A percentile compares a stretch with the other conserved stretches of the same genome.
These are phyloP conservation scores for Phytophthora pisi DNA, from an alignment of 352 stramenopile species.

Conservation along the genomic window DNA sequence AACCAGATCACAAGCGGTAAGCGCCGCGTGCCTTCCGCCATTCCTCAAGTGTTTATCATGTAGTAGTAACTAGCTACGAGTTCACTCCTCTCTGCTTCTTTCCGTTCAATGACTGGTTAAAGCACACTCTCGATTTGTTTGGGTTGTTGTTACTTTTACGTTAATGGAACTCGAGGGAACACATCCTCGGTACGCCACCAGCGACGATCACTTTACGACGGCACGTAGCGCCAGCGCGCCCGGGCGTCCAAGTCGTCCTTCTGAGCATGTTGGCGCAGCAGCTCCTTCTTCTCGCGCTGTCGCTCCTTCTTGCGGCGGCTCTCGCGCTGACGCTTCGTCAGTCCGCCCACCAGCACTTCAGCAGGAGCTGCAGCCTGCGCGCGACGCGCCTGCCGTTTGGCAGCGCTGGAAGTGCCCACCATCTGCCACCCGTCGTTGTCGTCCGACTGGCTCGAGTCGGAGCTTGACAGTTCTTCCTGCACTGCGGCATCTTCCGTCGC, in stretches of 20 bases:
- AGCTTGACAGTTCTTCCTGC: constrained; percentile 20
- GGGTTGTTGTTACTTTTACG: constrained; percentile 3
- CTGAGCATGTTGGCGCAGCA: constrained; percentile 70
- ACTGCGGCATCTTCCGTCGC: constrained; percentile 14
- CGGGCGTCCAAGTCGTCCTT: constrained; percentile 72
- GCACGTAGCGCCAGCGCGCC: constrained; percentile 71
- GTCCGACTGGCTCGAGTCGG: constrained; percentile 34
- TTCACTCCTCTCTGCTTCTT: constrained; percentile 9
- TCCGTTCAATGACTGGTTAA: constrained; percentile 13
- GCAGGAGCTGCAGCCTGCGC: constrained; percentile 11
- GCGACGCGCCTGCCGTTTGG: constrained; percentile 27
- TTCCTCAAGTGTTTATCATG: constrained; percentile 79
- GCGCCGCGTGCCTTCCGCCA: constrained; percentile 40
- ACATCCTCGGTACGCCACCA: not conserved
- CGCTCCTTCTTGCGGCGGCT: constrained; percentile 81
- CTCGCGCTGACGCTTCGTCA: constrained; percentile 84
- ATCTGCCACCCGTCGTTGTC: constrained; percentile 82
- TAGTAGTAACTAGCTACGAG: constrained; percentile 46
- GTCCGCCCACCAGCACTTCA: constrained; percentile 45
- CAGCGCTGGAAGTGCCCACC: constrained; percentile 39
- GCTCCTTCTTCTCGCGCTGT: constrained; percentile 76
- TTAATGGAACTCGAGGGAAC: not conserved
- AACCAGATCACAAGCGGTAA: constrained; percentile 46
- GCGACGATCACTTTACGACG: constrained; percentile 34
- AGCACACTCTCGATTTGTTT: constrained; percentile 24